A percentile compares a stretch with the other conserved stretches of the same genome.
Conservation (phyloP, 1,284 basidiomycete genomes). For the Thecaphora thlaspeos region DNA sequence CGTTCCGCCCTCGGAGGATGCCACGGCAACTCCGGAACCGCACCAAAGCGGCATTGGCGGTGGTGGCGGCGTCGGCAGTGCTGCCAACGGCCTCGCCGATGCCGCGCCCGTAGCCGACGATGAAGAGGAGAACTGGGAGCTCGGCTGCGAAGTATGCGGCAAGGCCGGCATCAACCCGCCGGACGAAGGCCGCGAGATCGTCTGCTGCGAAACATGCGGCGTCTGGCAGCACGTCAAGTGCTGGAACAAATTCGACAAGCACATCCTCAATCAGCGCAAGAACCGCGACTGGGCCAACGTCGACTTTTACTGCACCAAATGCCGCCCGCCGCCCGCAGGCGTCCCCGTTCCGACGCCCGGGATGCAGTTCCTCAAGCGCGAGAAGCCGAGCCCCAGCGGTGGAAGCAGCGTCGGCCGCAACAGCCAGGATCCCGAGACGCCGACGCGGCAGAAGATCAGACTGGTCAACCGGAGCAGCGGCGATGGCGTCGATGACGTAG, state of each 20-base stretch:
- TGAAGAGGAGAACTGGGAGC: slow-evolving; percentile 70
- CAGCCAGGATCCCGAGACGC: slow-evolving; percentile 15
- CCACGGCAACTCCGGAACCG: slow-evolving; percentile 5
- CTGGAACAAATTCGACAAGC: slow-evolving; percentile 53
- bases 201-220: slow-evolving; percentile 74
- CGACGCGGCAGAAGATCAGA: too few relatives aligned
- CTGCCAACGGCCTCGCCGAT: not conserved
- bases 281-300: slow-evolving; percentile 41
- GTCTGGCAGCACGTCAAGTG: slow-evolving; percentile 65
- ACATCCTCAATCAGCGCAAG: slow-evolving; percentile 19
- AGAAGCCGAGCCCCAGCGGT: slow-evolving; percentile 20
- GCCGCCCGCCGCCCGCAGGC: slow-evolving; percentile 27
- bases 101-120: slow-evolving; percentile 2
- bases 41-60: not conserved
- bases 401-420: slow-evolving; percentile 4
- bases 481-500: too few relatives aligned
- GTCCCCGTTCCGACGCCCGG: slow-evolving; percentile 21
- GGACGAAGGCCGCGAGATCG: slow-evolving; percentile 72
- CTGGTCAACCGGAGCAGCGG: too few relatives aligned
- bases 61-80: too few relatives aligned
- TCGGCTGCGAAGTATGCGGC: slow-evolving; percentile 79
- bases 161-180: slow-evolving; percentile 66
- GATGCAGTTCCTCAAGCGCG: slow-evolving; percentile 6
- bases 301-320: slow-evolving; percentile 47
- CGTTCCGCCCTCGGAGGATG: slow-evolving; percentile 13